Evolutionary conservation across 1,139 yeast genomes (phyloP), one percentile per base, ranked within the genome.

Genomic region (Yamadazyma friedrichii): DNA sequence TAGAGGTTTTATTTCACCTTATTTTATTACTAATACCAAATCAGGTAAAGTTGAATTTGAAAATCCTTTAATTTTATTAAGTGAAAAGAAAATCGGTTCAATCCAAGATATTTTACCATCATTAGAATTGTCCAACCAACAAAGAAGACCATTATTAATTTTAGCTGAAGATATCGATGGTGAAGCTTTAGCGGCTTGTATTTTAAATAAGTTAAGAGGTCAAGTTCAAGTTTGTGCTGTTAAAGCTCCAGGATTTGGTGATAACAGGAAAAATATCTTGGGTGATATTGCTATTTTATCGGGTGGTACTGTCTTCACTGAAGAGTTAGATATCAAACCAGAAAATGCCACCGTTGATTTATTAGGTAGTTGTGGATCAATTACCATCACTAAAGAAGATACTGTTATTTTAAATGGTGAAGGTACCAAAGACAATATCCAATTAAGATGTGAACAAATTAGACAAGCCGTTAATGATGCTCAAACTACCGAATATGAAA

Each of bases 201-300:
- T 93, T 60, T 81, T 93, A 68, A 93, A 93, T 82, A 93, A 93
- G 76, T 84, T 94, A 65, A 86, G 98, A 76, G 98, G 98, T 58
- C 98, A 93, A 77, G 96, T 93, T 51, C 96, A 89, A 71, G 98
- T 94, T 49, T 88, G 95, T 66, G 96, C 96, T 58, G 98, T 93
- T 58, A 93, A 94, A 79, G 98, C 98, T 37, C 98, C 98, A 63
- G 98, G 98, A 44, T 93, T 93, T 57, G 98, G 98, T 70, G 98
- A 93, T 76, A 93, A 93, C 86, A 87, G 98, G 76, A 94, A 93
- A 82, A 89, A 89, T 80, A 89, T 88, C 50, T 77, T 93, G 53
- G 98, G 98, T 58, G 98, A 93, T 68, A 86, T 93, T 70, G 97
- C 98, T 63, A 86, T 91, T 61, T 79, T 94, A 55, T 84, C 98